Conservation (phyloP, 129 eudicot species). For the Deinandra increscens region DNA sequence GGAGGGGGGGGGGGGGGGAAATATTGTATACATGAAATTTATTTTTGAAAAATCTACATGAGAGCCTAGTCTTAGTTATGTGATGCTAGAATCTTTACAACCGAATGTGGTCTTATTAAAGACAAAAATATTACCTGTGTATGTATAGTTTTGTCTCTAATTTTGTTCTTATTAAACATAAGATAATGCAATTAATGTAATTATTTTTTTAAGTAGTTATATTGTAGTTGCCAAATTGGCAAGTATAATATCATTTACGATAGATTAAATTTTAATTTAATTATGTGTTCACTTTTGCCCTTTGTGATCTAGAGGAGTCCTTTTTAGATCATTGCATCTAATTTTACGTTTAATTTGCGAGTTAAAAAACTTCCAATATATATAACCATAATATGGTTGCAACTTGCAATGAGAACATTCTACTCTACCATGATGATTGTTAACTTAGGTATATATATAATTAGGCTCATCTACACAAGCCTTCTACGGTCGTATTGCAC, state of each 20-base stretch:
- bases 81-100: slow-evolving; percentile 7
- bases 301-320: slow-evolving; percentile 14
- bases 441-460: no score
- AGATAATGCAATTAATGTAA: background rate
- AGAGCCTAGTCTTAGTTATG: background rate
- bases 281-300: background rate
- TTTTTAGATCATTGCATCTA: background rate
- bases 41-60: background rate
- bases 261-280: background rate
- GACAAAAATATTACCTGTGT: background rate
- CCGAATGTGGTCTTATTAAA: slow-evolving; percentile 1
- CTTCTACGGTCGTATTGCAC: no score
- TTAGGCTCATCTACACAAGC: no score
- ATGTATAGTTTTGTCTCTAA: slow-evolving; percentile 6
- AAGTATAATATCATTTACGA: background rate
- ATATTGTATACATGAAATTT: background rate
- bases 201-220: background rate
- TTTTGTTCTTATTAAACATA: slow-evolving; percentile 1
- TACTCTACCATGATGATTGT: no score
- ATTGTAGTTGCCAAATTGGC: slow-evolving; percentile 5
- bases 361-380: background rate
- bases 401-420: no score
- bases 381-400: background rate
- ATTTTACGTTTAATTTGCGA: background rate
- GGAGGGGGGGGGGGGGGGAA: background rate